Conservation (phyloP, 768 basidiomycete genomes). For the Cantharellus anzutake region DNA sequence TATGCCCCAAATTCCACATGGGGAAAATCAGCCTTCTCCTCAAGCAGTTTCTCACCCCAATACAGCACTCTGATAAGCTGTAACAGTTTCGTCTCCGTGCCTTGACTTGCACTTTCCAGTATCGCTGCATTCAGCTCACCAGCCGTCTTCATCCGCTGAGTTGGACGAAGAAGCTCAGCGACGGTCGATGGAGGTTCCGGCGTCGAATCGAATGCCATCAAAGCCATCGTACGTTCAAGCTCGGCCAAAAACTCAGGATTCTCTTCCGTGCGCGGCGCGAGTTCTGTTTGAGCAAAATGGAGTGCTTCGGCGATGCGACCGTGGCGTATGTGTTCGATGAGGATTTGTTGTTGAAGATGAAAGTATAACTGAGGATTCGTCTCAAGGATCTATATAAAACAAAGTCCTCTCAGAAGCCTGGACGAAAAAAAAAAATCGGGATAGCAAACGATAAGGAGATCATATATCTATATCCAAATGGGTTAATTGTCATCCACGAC, state of each 20-base stretch:
- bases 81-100: slow-evolving; percentile 78
- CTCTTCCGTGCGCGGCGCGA: slow-evolving; percentile 90
- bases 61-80: slow-evolving; percentile 63
- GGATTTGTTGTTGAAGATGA: slow-evolving; percentile 84
- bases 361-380: slow-evolving; percentile 88
- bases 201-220: slow-evolving; percentile 35
- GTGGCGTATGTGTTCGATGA: slow-evolving; percentile 86
- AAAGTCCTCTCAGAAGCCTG: slow-evolving; percentile 3
- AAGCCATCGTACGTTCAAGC: slow-evolving; percentile 86
- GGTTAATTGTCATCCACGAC: slow-evolving; percentile 61
- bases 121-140: slow-evolving; percentile 93
- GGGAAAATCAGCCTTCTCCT: slow-evolving; percentile 61
- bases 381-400: slow-evolving; percentile 65
- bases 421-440: not conserved
- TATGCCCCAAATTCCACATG: slow-evolving; percentile 25
- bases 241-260: slow-evolving; percentile 84
- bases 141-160: slow-evolving; percentile 86
- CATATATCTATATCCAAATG: not conserved
- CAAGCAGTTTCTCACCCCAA: slow-evolving; percentile 74
- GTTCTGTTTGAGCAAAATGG: slow-evolving; percentile 78
- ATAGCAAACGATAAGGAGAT: not conserved
- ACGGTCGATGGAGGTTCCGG: slow-evolving; percentile 37
- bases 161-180: slow-evolving; percentile 61
- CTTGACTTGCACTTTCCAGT: slow-evolving; percentile 77
- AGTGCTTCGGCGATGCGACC: slow-evolving; percentile 64